A percentile compares a stretch with the other conserved stretches of the same genome.
phyloP scores from a whole-genome alignment of 306 rosid genomes.

The Macrotyloma uniflorum region DNA sequence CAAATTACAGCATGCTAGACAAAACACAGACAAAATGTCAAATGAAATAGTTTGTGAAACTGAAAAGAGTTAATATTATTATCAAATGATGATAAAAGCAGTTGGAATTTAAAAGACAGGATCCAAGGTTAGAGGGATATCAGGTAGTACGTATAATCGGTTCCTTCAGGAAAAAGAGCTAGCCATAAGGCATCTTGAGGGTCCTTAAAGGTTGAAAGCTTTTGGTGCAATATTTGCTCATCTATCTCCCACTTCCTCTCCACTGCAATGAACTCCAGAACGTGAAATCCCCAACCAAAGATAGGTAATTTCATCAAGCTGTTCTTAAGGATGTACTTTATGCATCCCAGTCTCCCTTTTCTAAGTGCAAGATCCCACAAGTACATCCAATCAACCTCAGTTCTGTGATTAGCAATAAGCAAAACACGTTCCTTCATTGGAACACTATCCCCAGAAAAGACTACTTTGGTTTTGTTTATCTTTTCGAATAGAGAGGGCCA shows the following conservation, averaged over 20 bases:
- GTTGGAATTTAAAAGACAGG: conserved; percentile 15
- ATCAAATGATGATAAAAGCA: conserved; percentile 19
- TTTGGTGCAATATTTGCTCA: conserved; percentile 58
- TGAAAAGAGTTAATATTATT: conserved; percentile 1
- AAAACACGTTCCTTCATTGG: conserved; percentile 82
- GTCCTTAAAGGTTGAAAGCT: conserved; percentile 65
- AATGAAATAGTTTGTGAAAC: conserved; percentile 8
- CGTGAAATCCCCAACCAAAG: conserved; percentile 96
- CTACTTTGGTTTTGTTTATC: conserved; percentile 75
- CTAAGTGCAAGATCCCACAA: conserved; percentile 94
- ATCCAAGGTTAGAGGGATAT: conserved; percentile 38
- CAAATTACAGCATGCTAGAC: conserved; percentile 28
- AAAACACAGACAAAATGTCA: conserved; percentile 26
- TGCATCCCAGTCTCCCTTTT: conserved; percentile 75
- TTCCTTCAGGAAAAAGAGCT: conserved; percentile 95
- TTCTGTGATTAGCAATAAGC: conserved; percentile 87
- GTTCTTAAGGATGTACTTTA: conserved; percentile 88
- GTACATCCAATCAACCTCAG: conserved; percentile 99
- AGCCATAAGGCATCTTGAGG: conserved; percentile 87
- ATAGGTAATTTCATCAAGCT: conserved; percentile 95
- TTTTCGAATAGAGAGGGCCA: conserved; percentile 94
- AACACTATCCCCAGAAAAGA: conserved; percentile 77
- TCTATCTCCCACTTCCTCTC: conserved; percentile 93
- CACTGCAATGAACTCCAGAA: conserved; percentile 91
- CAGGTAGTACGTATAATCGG: conserved; percentile 78